Evolutionary conservation across 805 yeast species (phyloP).

Genomic region (Yarrowia sp.): DNA sequence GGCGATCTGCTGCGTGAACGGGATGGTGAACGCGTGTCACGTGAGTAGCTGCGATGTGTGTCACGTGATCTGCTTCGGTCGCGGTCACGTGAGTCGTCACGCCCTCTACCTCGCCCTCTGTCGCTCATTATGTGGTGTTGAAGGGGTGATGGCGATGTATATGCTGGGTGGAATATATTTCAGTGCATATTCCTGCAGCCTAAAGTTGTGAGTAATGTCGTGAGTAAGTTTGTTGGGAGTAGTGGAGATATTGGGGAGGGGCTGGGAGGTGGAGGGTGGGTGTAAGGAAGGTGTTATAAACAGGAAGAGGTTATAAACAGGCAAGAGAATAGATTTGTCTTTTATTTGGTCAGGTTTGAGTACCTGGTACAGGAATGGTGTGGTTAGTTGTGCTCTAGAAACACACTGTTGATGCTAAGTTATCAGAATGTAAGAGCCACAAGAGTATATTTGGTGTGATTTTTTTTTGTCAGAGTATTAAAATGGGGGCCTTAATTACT

Average conservation of each 20-base stretch:
- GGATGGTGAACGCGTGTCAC: no score
- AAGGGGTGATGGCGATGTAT: not conserved
- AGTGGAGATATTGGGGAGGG: not conserved
- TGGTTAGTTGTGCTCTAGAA: no score
- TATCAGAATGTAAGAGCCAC: no score
- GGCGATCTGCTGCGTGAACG: not conserved
- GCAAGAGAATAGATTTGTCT: no score
- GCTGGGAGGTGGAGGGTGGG: not conserved
- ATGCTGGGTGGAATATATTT: conserved; percentile 6
- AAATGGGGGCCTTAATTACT: no score
- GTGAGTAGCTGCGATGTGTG: not conserved
- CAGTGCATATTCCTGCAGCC: conserved; percentile 4
- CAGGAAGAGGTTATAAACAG: not conserved
- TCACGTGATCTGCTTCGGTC: not conserved
- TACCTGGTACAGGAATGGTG: no score
- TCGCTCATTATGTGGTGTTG: not conserved
- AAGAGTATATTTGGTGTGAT: no score
- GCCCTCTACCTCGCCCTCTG: not conserved
- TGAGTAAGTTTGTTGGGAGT: not conserved
- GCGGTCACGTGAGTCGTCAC: not conserved
- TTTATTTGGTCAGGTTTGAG: no score
- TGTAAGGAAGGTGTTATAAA: not conserved
- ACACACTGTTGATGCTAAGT: no score
- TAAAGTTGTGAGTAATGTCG: not conserved
- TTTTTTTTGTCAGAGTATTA: no score